Base-by-base conservation (phyloP, 225 moss, liverwort and hornwort species). In the Takakia lepidozioides region DNA sequence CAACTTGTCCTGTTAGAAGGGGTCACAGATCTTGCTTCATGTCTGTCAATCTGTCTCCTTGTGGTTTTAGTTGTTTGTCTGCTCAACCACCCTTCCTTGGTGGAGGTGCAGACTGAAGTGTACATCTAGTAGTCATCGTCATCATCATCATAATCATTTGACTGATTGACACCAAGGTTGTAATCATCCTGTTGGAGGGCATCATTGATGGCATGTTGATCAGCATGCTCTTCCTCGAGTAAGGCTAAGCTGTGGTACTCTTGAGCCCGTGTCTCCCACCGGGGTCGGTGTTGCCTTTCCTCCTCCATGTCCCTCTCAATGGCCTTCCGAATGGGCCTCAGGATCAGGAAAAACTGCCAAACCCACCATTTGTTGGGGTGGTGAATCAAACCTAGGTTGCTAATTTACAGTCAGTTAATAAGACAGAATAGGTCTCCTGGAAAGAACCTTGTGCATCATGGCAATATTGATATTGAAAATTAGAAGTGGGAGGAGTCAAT, bases 251-350 rank as follows among this genome's bases (percentile, higher is more conserved):
- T 83, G 25, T 87, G 78, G 49, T 74, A 87, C 65, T 98, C 82
- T 45, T 98, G 91, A n/a, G 98, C 91, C 46, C 98, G 63, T 29
- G 87, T 62, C 68, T 98, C 98, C 98, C 98, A 98, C 40, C 72
- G 82, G 22, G 91, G 98, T 56, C 98, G 66, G 52, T 87, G 75
- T 41, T 72, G 77, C 76, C 70, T 90, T 61, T 98, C 98, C 42
- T 83, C 72, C 21, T 71, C 50, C 52, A 87, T 68, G 27, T 98
- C 98, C 32, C 65, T 80, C n/a, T 91, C 71, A 42, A 98, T 98
- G 59, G 73, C 87, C 57, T 55, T 67, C 22, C 68, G 77, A 19
- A 98, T 87, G 25, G 98, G 87, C 52, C 59, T 64, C 64, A 98
- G 63, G 15, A 91, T 60, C 58, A 91, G 61, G 37, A 98, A 43